phyloP scores from a whole-genome alignment of 2,329 filamentous ascomycete species.

The Neophaeococcomyces aloes region DNA sequence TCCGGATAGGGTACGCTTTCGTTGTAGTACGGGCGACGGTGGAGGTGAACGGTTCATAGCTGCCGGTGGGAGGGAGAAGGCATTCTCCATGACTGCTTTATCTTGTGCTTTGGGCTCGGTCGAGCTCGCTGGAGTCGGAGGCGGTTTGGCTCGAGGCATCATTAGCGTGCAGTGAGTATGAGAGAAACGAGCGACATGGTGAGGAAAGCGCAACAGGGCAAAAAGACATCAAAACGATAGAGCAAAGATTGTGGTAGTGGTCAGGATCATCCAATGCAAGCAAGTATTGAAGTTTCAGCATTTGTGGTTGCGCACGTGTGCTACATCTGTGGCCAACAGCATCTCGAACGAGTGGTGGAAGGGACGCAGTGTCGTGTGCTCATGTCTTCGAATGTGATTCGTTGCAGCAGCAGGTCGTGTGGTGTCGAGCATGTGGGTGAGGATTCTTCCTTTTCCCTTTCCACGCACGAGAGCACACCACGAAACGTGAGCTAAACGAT shows the following conservation, averaged over 20 bases:
- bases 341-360: background rate
- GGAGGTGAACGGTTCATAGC: slow-evolving; percentile 42
- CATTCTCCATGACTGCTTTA: slow-evolving; percentile 43
- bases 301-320: background rate
- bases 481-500: too few relatives aligned
- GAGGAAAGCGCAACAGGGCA: background rate
- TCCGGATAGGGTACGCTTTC: slow-evolving; percentile 20
- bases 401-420: background rate
- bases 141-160: slow-evolving; percentile 58
- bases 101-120: slow-evolving; percentile 68
- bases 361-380: slow-evolving; percentile 8
- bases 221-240: background rate
- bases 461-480: too few relatives aligned
- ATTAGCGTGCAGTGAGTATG: slow-evolving; percentile 1
- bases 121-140: slow-evolving; percentile 68
- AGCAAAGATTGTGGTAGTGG: background rate
- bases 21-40: slow-evolving; percentile 12
- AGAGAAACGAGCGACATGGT: background rate
- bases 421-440: too few relatives aligned
- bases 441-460: too few relatives aligned
- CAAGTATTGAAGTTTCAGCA: background rate
- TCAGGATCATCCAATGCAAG: background rate
- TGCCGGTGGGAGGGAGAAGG: slow-evolving; percentile 68
- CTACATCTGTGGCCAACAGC: background rate
- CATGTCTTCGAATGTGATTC: background rate